These are phyloP conservation scores for Pestalotiopsis sp. DNA, from an alignment of 2,329 filamentous ascomycete species.

Conservation along the genomic window DNA sequence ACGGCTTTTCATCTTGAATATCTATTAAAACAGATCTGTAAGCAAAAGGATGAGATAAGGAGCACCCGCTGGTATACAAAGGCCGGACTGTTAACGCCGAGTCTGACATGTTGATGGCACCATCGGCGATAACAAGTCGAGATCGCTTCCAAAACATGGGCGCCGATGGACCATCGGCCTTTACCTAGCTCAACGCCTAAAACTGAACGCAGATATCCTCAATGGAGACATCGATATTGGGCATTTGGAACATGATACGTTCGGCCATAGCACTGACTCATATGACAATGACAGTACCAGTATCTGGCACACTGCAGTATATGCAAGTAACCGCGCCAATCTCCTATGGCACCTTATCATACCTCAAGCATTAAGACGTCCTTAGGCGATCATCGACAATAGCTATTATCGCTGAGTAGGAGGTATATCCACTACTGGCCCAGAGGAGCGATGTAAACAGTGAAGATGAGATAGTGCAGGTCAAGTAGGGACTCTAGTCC, in stretches of 20 bases:
- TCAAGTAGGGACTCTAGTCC: neutral
- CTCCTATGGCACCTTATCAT: too few relatives aligned
- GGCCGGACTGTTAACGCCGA: neutral
- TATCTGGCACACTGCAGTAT: too few relatives aligned
- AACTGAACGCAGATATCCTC: neutral
- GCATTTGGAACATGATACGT: neutral
- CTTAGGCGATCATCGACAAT: too few relatives aligned
- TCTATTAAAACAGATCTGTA: neutral
- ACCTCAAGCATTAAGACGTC: too few relatives aligned
- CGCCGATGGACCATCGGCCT: neutral
- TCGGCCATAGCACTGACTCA: neutral
- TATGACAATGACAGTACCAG: too few relatives aligned
- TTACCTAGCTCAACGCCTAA: neutral
- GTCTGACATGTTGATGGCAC: neutral
- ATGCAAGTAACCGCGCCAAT: too few relatives aligned
- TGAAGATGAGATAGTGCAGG: neutral
- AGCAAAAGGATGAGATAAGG: neutral
- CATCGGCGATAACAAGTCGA: neutral
- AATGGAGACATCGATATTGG: neutral
- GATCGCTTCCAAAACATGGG: neutral
- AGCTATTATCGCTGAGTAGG: too few relatives aligned
- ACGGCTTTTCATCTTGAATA: neutral
- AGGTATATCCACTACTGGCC: too few relatives aligned
- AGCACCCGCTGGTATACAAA: neutral
- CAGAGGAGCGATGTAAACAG: too few relatives aligned